Percentiles rank a stretch among this genome's conserved stretches.
phyloP scores from a whole-genome alignment of 305 asterid species.

The Rubia peregrina region DNA sequence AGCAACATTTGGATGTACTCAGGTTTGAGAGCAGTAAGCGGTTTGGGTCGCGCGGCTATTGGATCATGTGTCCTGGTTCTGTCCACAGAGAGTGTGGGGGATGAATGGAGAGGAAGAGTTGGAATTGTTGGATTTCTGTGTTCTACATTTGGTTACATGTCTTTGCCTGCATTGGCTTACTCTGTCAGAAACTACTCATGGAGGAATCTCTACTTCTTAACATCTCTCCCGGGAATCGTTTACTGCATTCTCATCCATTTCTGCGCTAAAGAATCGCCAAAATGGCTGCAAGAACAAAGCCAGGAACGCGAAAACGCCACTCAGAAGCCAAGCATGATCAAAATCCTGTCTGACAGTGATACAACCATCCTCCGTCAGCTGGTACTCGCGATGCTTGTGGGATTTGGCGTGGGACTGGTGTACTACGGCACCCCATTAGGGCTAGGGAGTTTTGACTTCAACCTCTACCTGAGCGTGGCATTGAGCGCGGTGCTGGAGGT shows the following conservation, averaged over 20 bases:
- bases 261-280: constrained; percentile 47
- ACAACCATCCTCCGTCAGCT: constrained; percentile 37
- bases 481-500: constrained; percentile 18
- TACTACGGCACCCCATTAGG: constrained; percentile 25
- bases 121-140: constrained; percentile 45
- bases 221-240: constrained; percentile 32
- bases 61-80: constrained; percentile 55
- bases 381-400: constrained; percentile 19
- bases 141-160: constrained; percentile 50
- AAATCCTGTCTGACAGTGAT: constrained; percentile 20
- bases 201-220: constrained; percentile 48
- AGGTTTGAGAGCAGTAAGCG: constrained; percentile 22
- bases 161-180: constrained; percentile 44
- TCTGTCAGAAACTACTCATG: constrained; percentile 34
- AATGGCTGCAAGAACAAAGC: constrained; percentile 37
- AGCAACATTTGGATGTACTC: constrained; percentile 16
- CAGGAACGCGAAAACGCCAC: background rate
- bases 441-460: constrained; percentile 10
- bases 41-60: constrained; percentile 47
- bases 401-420: constrained; percentile 21
- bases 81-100: constrained; percentile 55
- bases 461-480: constrained; percentile 17
- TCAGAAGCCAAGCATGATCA: constrained; percentile 8
- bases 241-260: constrained; percentile 34
- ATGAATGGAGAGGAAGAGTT: constrained; percentile 43